Percentiles rank a stretch among this genome's conserved stretches.
Evolutionary conservation across 2,329 filamentous ascomycete species (phyloP).

Genomic region (Penicillium sp.): DNA sequence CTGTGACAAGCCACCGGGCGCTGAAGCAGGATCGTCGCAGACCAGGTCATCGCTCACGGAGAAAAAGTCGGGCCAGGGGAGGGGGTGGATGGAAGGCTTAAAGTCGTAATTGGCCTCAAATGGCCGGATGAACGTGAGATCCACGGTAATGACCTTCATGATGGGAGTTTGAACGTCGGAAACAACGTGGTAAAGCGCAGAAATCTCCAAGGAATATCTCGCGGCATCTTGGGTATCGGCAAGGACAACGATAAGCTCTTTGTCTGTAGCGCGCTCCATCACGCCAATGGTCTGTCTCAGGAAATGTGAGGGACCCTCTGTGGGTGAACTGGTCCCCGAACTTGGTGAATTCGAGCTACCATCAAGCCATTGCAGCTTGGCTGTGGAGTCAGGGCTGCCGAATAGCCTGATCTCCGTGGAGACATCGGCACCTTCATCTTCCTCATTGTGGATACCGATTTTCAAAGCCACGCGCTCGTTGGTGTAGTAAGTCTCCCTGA

Average conservation of each 20-base stretch:
- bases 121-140: conserved; percentile 74
- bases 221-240: conserved; percentile 56
- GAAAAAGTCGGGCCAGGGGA: conserved; percentile 88
- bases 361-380: conserved; percentile 53
- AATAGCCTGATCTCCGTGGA: conserved; percentile 70
- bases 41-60: conserved; percentile 55
- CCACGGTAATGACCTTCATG: conserved; percentile 69
- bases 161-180: conserved; percentile 82
- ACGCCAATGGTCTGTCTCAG: conserved; percentile 41
- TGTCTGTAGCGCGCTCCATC: conserved; percentile 38
- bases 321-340: conserved; percentile 32
- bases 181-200: conserved; percentile 74
- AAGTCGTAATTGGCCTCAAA: conserved; percentile 94
- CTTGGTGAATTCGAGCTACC: conserved; percentile 28
- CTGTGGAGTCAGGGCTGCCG: conserved; percentile 56
- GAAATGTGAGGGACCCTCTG: conserved; percentile 36
- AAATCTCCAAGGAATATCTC: conserved; percentile 71
- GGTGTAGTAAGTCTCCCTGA: conserved; percentile 77
- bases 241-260: conserved; percentile 51
- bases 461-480: conserved; percentile 73
- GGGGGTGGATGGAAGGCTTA: conserved; percentile 73
- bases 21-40: conserved; percentile 30
- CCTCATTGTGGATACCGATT: conserved; percentile 76
- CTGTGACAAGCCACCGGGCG: conserved; percentile 70
- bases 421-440: conserved; percentile 76